Percentiles rank a stretch among this genome's conserved stretches.
phyloP scores from a whole-genome alignment of 108 stramenopile species.

The Conticribra guillardii region DNA sequence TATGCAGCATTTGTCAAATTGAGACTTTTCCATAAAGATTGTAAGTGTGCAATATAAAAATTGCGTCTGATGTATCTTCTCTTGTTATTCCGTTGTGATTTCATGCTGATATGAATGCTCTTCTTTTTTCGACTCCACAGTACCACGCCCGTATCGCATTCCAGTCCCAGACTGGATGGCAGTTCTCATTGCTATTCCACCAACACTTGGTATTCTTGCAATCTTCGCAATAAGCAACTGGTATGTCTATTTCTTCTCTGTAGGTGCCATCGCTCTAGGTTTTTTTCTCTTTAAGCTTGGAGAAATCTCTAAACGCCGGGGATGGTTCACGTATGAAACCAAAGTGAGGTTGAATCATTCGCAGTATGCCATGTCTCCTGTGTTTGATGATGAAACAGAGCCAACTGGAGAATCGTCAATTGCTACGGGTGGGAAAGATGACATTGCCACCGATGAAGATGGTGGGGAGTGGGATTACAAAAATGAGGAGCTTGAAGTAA shows the following conservation, averaged over 20 bases:
- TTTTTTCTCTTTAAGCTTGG: slow-evolving; percentile 16
- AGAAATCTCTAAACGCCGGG: slow-evolving; percentile 27
- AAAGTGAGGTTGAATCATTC: slow-evolving; percentile 8
- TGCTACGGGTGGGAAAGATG: background rate
- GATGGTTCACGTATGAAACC: slow-evolving; percentile 36
- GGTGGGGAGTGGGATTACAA: slow-evolving; percentile 30
- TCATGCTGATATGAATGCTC: background rate
- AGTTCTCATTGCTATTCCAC: slow-evolving; percentile 30
- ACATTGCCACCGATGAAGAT: background rate
- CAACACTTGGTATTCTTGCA: slow-evolving; percentile 21
- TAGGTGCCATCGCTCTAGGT: slow-evolving; percentile 21
- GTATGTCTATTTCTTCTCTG: slow-evolving; percentile 45
- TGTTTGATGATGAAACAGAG: slow-evolving; percentile 16
- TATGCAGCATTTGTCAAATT: slow-evolving; percentile 95
- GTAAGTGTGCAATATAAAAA: no score
- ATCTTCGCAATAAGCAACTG: slow-evolving; percentile 33
- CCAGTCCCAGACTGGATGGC: slow-evolving; percentile 24
- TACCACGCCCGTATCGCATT: slow-evolving; percentile 50
- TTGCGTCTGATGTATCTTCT: background rate
- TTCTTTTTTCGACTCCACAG: slow-evolving; percentile 6
- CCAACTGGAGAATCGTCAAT: background rate
- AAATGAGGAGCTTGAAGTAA: slow-evolving; percentile 20
- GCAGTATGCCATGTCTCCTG: slow-evolving; percentile 17
- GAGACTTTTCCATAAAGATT: slow-evolving; percentile 56
- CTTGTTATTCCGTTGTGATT: background rate